phyloP scores from a whole-genome alignment of 345 rosid genomes.

The Sonneratia caseolaris region DNA sequence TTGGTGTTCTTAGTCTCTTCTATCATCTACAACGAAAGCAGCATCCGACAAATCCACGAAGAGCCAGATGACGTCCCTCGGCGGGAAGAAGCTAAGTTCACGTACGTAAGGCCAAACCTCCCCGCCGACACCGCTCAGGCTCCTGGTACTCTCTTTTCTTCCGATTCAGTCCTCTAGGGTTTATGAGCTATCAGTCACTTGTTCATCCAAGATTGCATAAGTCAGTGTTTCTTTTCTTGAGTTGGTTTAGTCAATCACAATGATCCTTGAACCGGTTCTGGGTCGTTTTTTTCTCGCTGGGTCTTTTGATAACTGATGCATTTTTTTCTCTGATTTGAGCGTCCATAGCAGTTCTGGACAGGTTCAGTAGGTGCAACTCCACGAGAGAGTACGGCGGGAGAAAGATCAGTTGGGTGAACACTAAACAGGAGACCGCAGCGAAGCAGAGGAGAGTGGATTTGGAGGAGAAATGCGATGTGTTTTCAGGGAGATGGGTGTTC shows the following conservation, averaged over 20 bases:
- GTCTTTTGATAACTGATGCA: neutral
- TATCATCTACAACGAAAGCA: conserved; percentile 50
- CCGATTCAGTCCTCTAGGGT: neutral
- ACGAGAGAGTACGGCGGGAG: conserved; percentile 56
- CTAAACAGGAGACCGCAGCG: conserved; percentile 12
- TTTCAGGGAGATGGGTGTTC: conserved; percentile 81
- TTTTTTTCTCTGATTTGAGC: neutral
- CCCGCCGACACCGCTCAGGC: conserved; percentile 9
- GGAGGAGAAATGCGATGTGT: conserved; percentile 67
- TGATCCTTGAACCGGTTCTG: neutral
- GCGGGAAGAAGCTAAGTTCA: conserved; percentile 13
- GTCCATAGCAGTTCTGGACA: conserved; percentile 57
- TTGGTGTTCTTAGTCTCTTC: conserved; percentile 31
- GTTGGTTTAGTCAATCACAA: neutral
- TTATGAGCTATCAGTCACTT: neutral
- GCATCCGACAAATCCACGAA: conserved; percentile 43
- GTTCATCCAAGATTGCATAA: too few relatives aligned
- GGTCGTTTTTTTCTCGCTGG: neutral
- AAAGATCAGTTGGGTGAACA: conserved; percentile 48
- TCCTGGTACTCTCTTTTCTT: conserved; percentile 26
- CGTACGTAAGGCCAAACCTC: conserved; percentile 53
- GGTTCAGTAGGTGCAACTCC: conserved; percentile 68
- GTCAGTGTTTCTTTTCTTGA: neutral
- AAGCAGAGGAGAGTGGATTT: conserved; percentile 15
- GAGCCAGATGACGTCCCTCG: conserved; percentile 18